Evolutionary conservation across 2,329 filamentous ascomycete species (phyloP), one percentile per base, ranked within the genome.

Genomic region (Botrytis pseudocinerea): DNA sequence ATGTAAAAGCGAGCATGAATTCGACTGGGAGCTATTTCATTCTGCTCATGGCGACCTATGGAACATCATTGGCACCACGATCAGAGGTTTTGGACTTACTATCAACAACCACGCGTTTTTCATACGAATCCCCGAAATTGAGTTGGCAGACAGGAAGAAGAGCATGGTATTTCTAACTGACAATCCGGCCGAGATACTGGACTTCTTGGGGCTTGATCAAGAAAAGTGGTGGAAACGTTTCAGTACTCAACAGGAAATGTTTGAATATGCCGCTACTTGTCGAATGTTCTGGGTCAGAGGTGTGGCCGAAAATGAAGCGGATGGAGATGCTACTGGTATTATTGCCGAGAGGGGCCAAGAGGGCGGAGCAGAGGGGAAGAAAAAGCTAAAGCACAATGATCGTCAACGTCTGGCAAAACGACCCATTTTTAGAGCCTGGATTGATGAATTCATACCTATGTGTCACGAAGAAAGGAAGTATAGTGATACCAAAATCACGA

Each of bases 11-110:
- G 42, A 71, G 2, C 68, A 82, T 22, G 77, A 81, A 70, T 85
- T 87, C 75, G 83, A 85, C 44, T 95, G 92, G 92, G 84, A 86
- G 54, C 81, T 88, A 5, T 94, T 94, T 82, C 89, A 89, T 76
- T 85, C 91, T 57, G 87, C 88, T 0, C 93, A 95, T 77, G 91
- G 92, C n/a, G 93, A 95, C 77, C 73, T 89, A 2, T 90, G 90
- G 86, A 91, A 88, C 74, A 85, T 90, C 14, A 79, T 95, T 0
- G 91, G 92, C 8, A 84, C 87, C 28, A 87, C 85, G 14, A 88
- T 93, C 75, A 86, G 90, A 0, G 87, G 86, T 0, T 87, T 89
- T 51, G 92, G 92, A 2, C 86, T 96, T 12, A 92, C 88, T 0
- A 83, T 89, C 38, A 91, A 90, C 76, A 88, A 93, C 69, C 81